These are phyloP conservation scores for Trichophyton benhamiae DNA, from an alignment of 2,329 filamentous ascomycete genomes.

Conservation along the genomic window DNA sequence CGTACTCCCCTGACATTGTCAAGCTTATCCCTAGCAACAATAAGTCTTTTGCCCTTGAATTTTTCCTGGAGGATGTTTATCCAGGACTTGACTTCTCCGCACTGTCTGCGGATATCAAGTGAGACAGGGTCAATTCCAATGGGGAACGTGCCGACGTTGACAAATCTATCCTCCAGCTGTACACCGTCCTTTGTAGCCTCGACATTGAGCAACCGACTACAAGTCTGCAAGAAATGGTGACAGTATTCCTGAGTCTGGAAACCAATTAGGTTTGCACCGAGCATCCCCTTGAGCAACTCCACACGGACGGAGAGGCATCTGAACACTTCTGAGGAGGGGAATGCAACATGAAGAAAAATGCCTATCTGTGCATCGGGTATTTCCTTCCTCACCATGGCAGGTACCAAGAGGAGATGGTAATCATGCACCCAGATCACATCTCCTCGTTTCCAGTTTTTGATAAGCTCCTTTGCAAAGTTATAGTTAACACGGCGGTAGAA, in stretches of 20 bases:
- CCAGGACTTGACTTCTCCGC: conserved; percentile 65
- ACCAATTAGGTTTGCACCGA: conserved; percentile 81
- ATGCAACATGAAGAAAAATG: conserved; percentile 89
- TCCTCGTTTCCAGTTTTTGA: conserved; percentile 84
- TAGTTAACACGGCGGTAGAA: conserved; percentile 90
- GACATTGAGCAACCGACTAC: conserved; percentile 78
- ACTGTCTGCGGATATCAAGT: conserved; percentile 57
- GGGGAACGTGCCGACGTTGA: conserved; percentile 71
- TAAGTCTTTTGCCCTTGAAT: conserved; percentile 78
- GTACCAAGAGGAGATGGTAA: conserved; percentile 83
- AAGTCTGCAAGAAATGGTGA: conserved; percentile 89
- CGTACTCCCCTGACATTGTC: conserved; percentile 85
- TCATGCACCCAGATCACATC: conserved; percentile 94
- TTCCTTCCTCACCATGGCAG: conserved; percentile 77
- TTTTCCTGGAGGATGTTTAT: conserved; percentile 66
- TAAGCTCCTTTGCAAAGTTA: conserved; percentile 79
- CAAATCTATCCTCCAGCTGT: conserved; percentile 82
- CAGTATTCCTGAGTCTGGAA: conserved; percentile 93
- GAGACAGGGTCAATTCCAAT: conserved; percentile 84
- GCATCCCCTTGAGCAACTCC: conserved; percentile 78
- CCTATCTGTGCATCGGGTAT: conserved; percentile 83
- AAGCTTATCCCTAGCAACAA: conserved; percentile 87
- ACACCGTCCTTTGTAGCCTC: conserved; percentile 81
- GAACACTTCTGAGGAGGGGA: conserved; percentile 93
- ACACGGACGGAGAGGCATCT: conserved; percentile 78